phyloP scores from a whole-genome alignment of 257 asterid species.

The Voacanga thouarsii region DNA sequence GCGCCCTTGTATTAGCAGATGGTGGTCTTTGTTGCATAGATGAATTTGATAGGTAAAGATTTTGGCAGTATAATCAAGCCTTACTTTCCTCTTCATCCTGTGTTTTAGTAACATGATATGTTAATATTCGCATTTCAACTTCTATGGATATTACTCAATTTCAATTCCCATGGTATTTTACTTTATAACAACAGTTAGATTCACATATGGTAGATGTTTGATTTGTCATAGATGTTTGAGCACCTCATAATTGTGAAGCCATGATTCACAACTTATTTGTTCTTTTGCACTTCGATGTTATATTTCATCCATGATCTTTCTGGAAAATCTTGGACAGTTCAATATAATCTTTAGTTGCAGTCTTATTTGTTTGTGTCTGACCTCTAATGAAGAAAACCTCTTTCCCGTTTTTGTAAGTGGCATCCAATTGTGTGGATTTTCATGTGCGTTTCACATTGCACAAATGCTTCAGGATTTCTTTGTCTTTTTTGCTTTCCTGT shows the following conservation, averaged over 20 bases:
- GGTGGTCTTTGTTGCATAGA: conserved; percentile 99
- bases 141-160: neutral
- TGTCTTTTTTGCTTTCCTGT: neutral
- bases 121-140: neutral
- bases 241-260: neutral
- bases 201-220: neutral
- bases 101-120: neutral
- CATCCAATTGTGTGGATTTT: neutral
- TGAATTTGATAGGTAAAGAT: conserved; percentile 83
- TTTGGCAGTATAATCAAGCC: neutral
- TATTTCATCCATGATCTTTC: neutral
- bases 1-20: conserved; percentile 96
- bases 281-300: neutral
- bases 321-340: neutral
- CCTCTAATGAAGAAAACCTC: neutral
- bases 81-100: neutral
- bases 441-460: neutral
- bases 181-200: neutral
- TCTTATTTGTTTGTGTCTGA: neutral
- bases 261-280: neutral
- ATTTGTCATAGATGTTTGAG: neutral
- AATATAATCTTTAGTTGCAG: neutral
- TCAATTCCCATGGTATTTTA: neutral
- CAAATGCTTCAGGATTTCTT: neutral
- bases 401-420: neutral